Percentiles rank a stretch among this genome's conserved stretches.
phyloP scores from a whole-genome alignment of 1,284 basidiomycete genomes.

The Erythrobasidium hasegawianum region DNA sequence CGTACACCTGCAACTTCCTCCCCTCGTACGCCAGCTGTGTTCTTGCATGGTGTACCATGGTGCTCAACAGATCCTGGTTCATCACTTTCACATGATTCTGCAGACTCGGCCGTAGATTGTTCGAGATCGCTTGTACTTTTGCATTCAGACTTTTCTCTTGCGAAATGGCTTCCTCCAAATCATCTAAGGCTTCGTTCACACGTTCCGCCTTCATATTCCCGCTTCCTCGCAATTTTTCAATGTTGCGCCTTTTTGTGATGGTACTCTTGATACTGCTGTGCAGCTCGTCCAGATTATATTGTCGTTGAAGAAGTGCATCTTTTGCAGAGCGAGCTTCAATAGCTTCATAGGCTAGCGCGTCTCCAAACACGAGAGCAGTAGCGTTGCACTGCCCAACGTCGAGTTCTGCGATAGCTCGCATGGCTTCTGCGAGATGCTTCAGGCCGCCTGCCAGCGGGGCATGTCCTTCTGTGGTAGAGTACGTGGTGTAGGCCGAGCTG shows the following conservation, averaged over 20 bases:
- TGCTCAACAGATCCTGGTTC: conserved; percentile 80
- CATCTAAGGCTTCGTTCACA: conserved; percentile 87
- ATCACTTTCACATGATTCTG: conserved; percentile 75
- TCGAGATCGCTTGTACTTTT: conserved; percentile 81
- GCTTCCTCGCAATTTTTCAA: conserved; percentile 84
- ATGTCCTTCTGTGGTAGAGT: conserved; percentile 82
- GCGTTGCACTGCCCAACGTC: conserved; percentile 56
- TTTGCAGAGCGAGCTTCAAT: conserved; percentile 88
- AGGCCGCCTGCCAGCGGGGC: conserved; percentile 50
- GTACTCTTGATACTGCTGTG: conserved; percentile 83
- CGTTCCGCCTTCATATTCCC: conserved; percentile 76
- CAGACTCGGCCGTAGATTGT: conserved; percentile 79
- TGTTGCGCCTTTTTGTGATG: conserved; percentile 81
- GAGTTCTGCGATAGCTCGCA: conserved; percentile 33
- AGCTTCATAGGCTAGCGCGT: conserved; percentile 87
- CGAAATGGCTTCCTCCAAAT: conserved; percentile 87
- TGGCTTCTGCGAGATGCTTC: conserved; percentile 38
- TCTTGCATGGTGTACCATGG: conserved; percentile 83
- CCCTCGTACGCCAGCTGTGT: conserved; percentile 85
- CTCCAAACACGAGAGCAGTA: conserved; percentile 85
- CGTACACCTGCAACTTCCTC: conserved; percentile 59
- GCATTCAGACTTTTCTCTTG: conserved; percentile 76
- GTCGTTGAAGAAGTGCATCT: conserved; percentile 80
- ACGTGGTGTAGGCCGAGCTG: conserved; percentile 59
- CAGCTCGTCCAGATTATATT: conserved; percentile 83